phyloP scores from a whole-genome alignment of 352 stramenopile genomes.

The Blastocystis sp. region DNA sequence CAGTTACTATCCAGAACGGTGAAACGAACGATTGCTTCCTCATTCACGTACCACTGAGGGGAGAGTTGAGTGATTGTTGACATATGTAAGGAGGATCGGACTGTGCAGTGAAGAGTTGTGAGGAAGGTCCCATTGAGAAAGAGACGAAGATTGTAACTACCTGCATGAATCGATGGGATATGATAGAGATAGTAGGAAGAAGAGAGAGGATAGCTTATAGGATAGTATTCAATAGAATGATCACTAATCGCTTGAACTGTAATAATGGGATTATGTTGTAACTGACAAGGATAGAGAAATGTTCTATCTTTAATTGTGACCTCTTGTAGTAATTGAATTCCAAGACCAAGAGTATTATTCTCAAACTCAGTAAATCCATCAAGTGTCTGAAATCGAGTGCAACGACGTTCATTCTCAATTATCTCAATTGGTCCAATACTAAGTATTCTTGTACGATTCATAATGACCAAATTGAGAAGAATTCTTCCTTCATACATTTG shows the following conservation, averaged over 20 bases:
- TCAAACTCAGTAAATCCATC: background rate
- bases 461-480: background rate
- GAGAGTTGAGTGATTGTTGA: background rate
- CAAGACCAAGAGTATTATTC: background rate
- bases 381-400: background rate
- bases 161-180: background rate
- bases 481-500: background rate
- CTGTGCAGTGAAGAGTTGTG: background rate
- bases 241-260: no score
- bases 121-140: background rate
- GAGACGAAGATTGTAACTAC: background rate
- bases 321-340: no score
- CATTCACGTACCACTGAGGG: background rate
- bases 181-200: background rate
- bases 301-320: no score
- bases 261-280: no score
- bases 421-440: background rate
- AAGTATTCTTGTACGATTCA: background rate
- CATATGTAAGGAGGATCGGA: background rate
- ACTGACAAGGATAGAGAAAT: no score
- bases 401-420: background rate
- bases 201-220: background rate
- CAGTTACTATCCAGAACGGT: no score
- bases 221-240: no score
- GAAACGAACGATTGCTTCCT: background rate